phyloP scores from a whole-genome alignment of 2,329 filamentous ascomycete genomes.

The Mollisiaceae sp. region DNA sequence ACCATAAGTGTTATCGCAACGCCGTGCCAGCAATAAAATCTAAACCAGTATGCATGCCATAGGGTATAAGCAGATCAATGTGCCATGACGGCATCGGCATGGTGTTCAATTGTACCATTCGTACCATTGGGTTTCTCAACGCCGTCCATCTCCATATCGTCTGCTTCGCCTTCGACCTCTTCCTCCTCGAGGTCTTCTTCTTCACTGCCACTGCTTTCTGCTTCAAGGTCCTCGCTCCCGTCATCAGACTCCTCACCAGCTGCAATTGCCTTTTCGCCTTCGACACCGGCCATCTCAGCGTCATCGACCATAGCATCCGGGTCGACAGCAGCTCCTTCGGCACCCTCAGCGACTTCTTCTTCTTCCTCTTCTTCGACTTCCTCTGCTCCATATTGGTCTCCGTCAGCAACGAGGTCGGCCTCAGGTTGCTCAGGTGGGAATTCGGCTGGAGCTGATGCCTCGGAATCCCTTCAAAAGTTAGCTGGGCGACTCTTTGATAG shows the following conservation, averaged over 20 bases:
- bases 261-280: constrained; percentile 52
- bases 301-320: constrained; percentile 62
- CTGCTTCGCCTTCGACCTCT: constrained; percentile 51
- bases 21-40: constrained; percentile 21
- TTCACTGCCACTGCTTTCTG: constrained; percentile 75
- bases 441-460: constrained; percentile 92
- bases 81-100: constrained; percentile 41
- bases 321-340: constrained; percentile 55
- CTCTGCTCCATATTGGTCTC: constrained; percentile 89
- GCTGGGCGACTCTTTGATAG: constrained; percentile 17
- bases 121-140: constrained; percentile 38
- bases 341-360: constrained; percentile 63
- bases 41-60: constrained; percentile 25
- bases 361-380: constrained; percentile 79
- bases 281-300: constrained; percentile 75
- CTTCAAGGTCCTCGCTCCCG: constrained; percentile 79
- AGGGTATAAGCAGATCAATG: constrained; percentile 39
- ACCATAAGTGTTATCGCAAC: constrained; percentile 19
- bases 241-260: constrained; percentile 72
- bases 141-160: constrained; percentile 57
- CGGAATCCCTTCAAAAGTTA: constrained; percentile 77
- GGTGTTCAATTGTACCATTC: constrained; percentile 29
- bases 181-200: constrained; percentile 53
- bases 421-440: constrained; percentile 98
- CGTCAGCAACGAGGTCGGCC: constrained; percentile 84